Conservation (phyloP, 2,329 filamentous ascomycete genomes). For the Aspergillus caelatus region DNA sequence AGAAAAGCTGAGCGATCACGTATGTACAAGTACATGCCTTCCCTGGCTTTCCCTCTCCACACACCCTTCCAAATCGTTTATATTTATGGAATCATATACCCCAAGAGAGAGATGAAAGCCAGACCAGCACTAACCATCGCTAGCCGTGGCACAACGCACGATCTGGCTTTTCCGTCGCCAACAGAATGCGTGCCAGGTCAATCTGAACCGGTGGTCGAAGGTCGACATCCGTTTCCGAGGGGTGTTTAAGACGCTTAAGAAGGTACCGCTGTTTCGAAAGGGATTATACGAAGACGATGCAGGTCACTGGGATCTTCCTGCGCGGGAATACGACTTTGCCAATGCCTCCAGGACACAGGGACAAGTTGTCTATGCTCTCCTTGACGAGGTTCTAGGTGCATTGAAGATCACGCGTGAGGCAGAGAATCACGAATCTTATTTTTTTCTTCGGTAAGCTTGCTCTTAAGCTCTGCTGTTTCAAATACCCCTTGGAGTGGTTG, state of each 20-base stretch:
- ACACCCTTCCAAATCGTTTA: neutral
- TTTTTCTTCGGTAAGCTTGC: constrained; percentile 23
- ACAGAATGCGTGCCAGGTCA: constrained; percentile 21
- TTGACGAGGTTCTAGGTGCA: constrained; percentile 25
- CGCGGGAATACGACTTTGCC: constrained; percentile 7
- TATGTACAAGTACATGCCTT: constrained; percentile 11
- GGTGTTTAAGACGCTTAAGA: constrained; percentile 27
- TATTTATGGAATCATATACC: neutral
- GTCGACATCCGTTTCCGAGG: constrained; percentile 27
- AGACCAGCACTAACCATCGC: neutral
- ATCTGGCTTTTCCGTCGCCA: constrained; percentile 28
- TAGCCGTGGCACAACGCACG: constrained; percentile 22
- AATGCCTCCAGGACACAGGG: constrained; percentile 20
- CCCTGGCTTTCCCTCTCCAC: neutral
- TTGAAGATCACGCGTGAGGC: constrained; percentile 19
- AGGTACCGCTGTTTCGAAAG: constrained; percentile 23
- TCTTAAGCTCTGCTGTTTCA: neutral
- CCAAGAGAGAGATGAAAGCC: neutral
- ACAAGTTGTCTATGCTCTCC: constrained; percentile 27
- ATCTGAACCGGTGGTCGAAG: constrained; percentile 26
- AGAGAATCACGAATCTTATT: constrained; percentile 9
- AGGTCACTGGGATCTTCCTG: neutral
- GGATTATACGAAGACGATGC: constrained; percentile 24
- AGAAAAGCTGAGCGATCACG: constrained; percentile 22
- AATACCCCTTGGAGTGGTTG: neutral